Base-by-base conservation (phyloP, 805 yeast species). In the Ogataea salicorniae region DNA sequence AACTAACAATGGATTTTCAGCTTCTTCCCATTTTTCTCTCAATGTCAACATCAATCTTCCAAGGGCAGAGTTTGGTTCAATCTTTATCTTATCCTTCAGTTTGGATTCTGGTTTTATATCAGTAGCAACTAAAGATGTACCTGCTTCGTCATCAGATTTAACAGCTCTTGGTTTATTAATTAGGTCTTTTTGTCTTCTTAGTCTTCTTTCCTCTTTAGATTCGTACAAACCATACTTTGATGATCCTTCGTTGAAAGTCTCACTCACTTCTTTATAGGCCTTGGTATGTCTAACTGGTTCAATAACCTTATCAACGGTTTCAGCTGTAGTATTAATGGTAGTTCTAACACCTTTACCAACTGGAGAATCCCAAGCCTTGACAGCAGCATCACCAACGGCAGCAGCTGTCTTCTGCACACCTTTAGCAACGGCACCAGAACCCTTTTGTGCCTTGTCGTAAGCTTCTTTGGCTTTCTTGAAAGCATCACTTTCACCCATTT, bases 291-390 rank as follows among this genome's bases (percentile, higher is more conserved):
- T 81, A 43, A 94, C 94, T 11, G 99, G 99, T 59, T 91, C 97
- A 34, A 86, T 89, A 48, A 77, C 80, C 67, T 86, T 88, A 59
- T 88, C 94, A n/a, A 92, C 83, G 14, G 76, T 81, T 46, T 87
- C 88, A 2, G 95, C 97, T 4, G 97, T 82, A 45, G 79, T 77
- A 49, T 76, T 77, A n/a, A 89, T 92, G 0, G 90, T 89, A 39
- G 80, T 75, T 60, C 98, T 79, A n/a, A 96, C 91, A 42, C 84
- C 85, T 64, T 84, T 82, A 51, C 96, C 94, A 39, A 92, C 87
- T 22, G 94, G 87, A 1, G 97, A 89, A 51, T 94, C 97, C 99
- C 99, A 94, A 1, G 97, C 97, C 50, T 83, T 84, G 37, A 78
- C 74, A 4, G 97, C 98, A 40, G 83, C 95, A 48, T 78, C 84